Conservation (phyloP, 2,329 filamentous ascomycete species). For the Neonectria ditissima region DNA sequence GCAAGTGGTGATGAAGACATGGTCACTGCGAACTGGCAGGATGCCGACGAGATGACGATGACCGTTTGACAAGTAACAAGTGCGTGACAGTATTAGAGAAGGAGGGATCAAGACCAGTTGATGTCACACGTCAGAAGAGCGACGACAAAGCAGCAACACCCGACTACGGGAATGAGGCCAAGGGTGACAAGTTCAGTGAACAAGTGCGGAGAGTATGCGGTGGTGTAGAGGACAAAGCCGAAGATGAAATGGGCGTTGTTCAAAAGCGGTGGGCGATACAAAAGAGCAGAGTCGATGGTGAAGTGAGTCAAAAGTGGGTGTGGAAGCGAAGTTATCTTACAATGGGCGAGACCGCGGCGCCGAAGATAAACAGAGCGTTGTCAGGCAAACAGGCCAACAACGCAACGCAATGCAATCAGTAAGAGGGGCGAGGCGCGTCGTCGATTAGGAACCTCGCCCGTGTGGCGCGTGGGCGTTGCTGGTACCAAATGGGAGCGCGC, state of each 20-base stretch:
- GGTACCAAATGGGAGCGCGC: not conserved
- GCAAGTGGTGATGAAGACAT: slow-evolving; percentile 19
- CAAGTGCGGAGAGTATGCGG: not conserved
- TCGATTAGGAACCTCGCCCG: slow-evolving; percentile 5
- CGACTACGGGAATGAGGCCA: not conserved
- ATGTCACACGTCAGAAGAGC: not conserved
- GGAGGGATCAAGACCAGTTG: not conserved
- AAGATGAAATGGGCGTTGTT: not conserved
- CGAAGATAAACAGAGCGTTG: not conserved
- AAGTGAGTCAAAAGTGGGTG: slow-evolving; percentile 3
- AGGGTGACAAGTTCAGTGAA: not conserved
- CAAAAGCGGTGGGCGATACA: not conserved
- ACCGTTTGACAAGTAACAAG: slow-evolving; percentile 12
- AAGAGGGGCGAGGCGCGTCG: slow-evolving; percentile 19
- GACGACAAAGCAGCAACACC: not conserved
- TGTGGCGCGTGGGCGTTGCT: slow-evolving; percentile 7
- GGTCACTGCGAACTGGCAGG: slow-evolving; percentile 1
- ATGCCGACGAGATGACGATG: not conserved
- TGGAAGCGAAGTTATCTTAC: slow-evolving; percentile 21
- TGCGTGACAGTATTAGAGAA: not conserved
- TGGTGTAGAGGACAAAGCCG: not conserved
- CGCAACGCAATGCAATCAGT: not conserved
- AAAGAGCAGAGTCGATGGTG: not conserved
- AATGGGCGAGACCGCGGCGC: not conserved
- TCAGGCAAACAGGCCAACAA: not conserved